These are phyloP conservation scores for Oenanthe javanica DNA, from an alignment of 140 eudicot genomes.

Conservation along the genomic window DNA sequence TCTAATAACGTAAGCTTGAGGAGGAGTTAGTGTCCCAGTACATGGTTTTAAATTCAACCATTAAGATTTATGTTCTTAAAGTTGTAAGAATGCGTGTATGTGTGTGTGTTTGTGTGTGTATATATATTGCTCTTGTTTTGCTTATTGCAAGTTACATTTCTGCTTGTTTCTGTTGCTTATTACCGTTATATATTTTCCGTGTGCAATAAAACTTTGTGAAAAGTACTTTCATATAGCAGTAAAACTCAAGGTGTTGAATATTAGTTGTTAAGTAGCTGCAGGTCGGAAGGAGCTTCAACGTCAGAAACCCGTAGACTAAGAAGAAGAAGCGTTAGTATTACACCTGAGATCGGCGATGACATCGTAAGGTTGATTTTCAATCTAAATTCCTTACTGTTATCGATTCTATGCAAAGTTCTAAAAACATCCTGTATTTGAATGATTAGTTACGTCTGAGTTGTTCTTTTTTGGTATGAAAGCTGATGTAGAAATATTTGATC, in stretches of 20 bases:
- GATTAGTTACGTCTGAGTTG: background rate
- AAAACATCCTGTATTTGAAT: slow-evolving; percentile 7
- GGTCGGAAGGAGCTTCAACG: slow-evolving; percentile 56
- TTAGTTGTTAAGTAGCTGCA: background rate
- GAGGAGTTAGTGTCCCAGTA: background rate
- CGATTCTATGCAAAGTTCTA: background rate
- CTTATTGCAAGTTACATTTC: background rate
- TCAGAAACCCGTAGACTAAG: slow-evolving; percentile 74
- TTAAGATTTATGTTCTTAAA: background rate
- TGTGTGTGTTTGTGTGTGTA: background rate
- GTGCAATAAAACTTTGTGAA: background rate
- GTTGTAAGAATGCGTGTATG: too few species aligned
- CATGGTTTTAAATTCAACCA: background rate
- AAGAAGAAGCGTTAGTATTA: slow-evolving; percentile 91
- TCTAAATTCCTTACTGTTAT: background rate
- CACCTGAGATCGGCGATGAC: slow-evolving; percentile 97
- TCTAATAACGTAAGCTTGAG: background rate
- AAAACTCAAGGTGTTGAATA: slow-evolving; percentile 18
- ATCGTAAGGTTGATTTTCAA: slow-evolving; percentile 67
- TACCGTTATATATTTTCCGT: background rate
- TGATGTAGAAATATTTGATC: background rate
- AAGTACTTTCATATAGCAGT: background rate
- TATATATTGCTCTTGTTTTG: slow-evolving; percentile 16
- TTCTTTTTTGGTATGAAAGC: background rate
- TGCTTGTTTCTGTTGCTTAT: background rate